phyloP scores from a whole-genome alignment of 2,329 filamentous ascomycete genomes.

The Fusarium anthophilum region DNA sequence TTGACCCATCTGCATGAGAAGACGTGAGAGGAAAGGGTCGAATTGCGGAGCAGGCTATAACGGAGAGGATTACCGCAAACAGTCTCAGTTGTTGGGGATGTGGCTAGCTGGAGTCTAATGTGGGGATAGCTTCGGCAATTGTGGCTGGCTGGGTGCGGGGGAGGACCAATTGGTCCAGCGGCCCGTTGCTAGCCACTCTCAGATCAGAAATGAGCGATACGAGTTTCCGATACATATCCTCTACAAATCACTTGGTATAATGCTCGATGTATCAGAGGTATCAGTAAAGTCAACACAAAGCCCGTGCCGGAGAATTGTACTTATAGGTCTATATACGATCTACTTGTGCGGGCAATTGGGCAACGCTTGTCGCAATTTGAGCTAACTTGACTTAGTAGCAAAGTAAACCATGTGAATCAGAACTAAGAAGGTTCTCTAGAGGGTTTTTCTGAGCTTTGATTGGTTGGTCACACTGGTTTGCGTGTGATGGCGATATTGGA shows the following conservation, averaged over 20 bases:
- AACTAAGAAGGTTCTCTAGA: no score
- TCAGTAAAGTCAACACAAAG: neutral
- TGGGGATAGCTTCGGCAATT: neutral
- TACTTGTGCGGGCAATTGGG: no score
- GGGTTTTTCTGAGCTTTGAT: no score
- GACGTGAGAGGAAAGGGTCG: neutral
- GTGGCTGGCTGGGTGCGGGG: neutral
- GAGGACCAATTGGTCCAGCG: neutral
- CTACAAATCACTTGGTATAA: neutral
- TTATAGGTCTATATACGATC: neutral
- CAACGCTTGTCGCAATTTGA: no score
- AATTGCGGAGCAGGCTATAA: neutral
- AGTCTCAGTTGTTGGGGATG: neutral
- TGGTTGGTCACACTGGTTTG: neutral
- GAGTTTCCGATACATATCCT: neutral
- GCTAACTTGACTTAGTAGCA: no score
- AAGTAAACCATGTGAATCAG: no score
- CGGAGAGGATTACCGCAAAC: neutral
- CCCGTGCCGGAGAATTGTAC: no score
- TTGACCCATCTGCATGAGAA: neutral
- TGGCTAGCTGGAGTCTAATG: neutral
- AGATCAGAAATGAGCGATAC: neutral
- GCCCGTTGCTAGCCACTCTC: neutral
- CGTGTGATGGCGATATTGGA: neutral
- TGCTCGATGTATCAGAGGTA: accelerated